Base-by-base conservation (phyloP, 2,329 filamentous ascomycete genomes). In the Aureobasidium sp. region DNA sequence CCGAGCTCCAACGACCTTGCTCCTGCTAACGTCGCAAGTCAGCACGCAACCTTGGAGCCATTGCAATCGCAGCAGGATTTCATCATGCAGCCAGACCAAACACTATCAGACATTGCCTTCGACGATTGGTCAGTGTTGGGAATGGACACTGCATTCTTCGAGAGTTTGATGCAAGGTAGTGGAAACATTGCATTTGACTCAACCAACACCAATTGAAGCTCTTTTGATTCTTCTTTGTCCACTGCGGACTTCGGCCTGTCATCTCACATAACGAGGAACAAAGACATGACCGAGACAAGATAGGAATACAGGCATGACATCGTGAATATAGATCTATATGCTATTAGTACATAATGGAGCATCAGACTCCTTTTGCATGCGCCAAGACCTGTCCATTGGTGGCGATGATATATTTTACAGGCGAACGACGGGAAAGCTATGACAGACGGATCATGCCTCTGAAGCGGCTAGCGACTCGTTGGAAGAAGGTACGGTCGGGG, bases 391-490 rank as follows among this genome's bases (percentile, higher is more conserved):
- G 13, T 45, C n/a, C 30, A 8, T 8, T 25, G 13, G 15, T 45
- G 16, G n/a, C 8, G n/a, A 32, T 45, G 21, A 10, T 45, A n/a
- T 45, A 21, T 57, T 45, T 36, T 34, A 57, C 54, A 58, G 13
- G n/a, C 3, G 16, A 11, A n/a, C 4, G 27, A 54, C 2, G 16
- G 4, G 21, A 11, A 30, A 15, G 49, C 67, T 69, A 80, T 53
- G 73, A 70, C 48, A 80, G 70, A 59, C 80, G 72, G 44, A 83
- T 71, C 65, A 80, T 72, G 41, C 79, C 79, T 66, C 74, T 76
- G 66, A 82, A 63, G 65, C 75, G 77, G 68, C 78, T 80, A 60
- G 73, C 64, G 55, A 80, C 64, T 42, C 77, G 73, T 8, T 73
- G 73, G 61, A 77, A 70, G 73, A 77, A 79, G 36, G 77, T 76